phyloP scores from a whole-genome alignment of 495 filamentous ascomycete genomes.

The Lasiosphaeria ovina region DNA sequence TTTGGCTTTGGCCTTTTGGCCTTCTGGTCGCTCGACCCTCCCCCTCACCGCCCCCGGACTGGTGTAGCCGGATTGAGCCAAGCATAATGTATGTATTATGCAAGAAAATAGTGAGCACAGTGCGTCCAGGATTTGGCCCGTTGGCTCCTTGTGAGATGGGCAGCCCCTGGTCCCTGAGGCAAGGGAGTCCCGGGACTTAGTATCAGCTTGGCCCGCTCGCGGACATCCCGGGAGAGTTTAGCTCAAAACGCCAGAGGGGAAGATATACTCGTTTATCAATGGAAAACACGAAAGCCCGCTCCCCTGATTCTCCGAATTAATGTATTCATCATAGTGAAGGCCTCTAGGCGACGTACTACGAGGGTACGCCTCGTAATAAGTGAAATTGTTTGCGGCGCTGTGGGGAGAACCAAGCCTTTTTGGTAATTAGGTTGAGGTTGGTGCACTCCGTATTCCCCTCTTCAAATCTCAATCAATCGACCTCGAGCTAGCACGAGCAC shows the following conservation, averaged over 20 bases:
- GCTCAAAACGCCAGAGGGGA: neutral
- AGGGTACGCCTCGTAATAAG: slow-evolving; percentile 1
- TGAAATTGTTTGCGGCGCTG: slow-evolving; percentile 4
- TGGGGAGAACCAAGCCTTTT: neutral
- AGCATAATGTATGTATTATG: slow-evolving; percentile 24
- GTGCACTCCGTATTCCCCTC: neutral
- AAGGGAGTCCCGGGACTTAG: slow-evolving; percentile 21
- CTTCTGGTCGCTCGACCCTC: neutral
- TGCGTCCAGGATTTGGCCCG: slow-evolving; percentile 14
- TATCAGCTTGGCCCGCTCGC: slow-evolving; percentile 12
- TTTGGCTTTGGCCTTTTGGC: too few relatives aligned
- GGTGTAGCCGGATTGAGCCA: slow-evolving; percentile 12
- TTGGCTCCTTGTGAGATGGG: slow-evolving; percentile 10
- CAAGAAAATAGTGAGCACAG: slow-evolving; percentile 17
- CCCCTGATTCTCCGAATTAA: neutral
- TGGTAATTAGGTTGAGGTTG: neutral
- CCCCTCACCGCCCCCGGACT: slow-evolving; percentile 18
- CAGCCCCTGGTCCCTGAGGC: neutral
- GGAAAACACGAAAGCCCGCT: neutral
- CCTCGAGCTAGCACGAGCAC: neutral
- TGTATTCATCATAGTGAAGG: neutral
- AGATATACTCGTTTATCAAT: neutral
- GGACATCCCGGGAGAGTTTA: slow-evolving; percentile 13
- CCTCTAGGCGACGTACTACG: neutral
- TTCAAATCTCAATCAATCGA: neutral